Percentiles rank a stretch among this genome's conserved stretches.
These are phyloP conservation scores for Neoarthrinium moseri DNA, from an alignment of 2,329 filamentous ascomycete genomes.

Conservation along the genomic window DNA sequence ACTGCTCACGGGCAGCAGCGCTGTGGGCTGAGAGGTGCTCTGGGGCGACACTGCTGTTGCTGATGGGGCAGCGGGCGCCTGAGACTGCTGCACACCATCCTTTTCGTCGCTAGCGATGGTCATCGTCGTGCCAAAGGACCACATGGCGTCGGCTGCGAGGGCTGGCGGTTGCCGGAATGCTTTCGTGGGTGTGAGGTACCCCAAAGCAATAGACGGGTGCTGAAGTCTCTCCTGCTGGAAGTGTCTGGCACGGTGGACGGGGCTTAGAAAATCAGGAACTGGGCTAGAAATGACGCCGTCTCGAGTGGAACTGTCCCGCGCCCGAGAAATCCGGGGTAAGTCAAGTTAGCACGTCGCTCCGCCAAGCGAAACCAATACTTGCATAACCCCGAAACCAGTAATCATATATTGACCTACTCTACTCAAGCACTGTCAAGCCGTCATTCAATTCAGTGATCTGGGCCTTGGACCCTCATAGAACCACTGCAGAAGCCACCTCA, in stretches of 20 bases:
- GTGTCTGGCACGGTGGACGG: too few species aligned
- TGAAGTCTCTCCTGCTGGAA: too few species aligned
- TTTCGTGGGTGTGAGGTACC: too few species aligned
- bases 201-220: background rate
- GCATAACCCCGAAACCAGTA: too few species aligned
- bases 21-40: background rate
- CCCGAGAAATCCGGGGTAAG: background rate
- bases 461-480: too few species aligned
- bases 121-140: slow-evolving; percentile 33
- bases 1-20: slow-evolving; percentile 9
- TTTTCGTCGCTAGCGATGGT: slow-evolving; percentile 30
- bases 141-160: slow-evolving; percentile 22
- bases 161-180: background rate
- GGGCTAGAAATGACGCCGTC: too few species aligned
- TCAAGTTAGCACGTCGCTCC: background rate
- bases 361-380: too few species aligned
- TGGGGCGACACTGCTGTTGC: background rate
- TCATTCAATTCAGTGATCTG: too few species aligned
- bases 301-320: background rate
- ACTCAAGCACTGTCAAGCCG: too few species aligned
- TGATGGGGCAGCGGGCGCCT: background rate
- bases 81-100: background rate
- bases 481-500: too few species aligned
- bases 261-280: too few species aligned
- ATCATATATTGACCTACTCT: too few species aligned